phyloP scores from a whole-genome alignment of 2,329 filamentous ascomycete genomes.

The Nemania abortiva region DNA sequence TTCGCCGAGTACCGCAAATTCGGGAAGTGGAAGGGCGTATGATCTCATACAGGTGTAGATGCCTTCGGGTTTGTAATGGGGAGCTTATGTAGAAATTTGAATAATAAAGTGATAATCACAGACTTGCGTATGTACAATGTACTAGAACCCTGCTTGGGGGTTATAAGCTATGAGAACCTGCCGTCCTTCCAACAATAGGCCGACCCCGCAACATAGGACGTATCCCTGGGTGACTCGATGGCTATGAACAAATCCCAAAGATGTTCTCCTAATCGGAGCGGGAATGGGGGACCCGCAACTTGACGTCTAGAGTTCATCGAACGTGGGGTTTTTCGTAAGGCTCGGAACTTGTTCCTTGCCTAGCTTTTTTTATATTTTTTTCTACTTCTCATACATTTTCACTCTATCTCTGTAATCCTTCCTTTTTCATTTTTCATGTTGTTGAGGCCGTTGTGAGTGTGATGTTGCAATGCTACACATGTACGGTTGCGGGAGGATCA shows the following conservation, averaged over 20 bases:
- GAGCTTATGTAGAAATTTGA: neutral
- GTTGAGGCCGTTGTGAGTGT: neutral
- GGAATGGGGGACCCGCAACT: conserved; percentile 22
- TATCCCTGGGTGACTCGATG: too few species aligned
- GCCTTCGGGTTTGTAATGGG: neutral
- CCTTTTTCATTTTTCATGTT: neutral
- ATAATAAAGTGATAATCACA: neutral
- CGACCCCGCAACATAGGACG: too few species aligned
- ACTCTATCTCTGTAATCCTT: neutral
- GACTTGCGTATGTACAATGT: conserved; percentile 14
- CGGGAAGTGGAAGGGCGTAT: conserved; percentile 72
- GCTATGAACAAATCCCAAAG: too few species aligned
- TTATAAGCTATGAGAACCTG: conserved; percentile 22
- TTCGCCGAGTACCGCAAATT: conserved; percentile 71
- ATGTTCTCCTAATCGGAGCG: neutral
- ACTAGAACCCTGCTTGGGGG: neutral
- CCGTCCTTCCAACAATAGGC: neutral
- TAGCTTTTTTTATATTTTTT: conserved; percentile 30
- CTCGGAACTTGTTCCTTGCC: conserved; percentile 20
- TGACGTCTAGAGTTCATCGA: conserved; percentile 32
- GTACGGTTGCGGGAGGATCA: too few species aligned
- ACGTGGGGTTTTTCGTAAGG: conserved; percentile 34
- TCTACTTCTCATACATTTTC: neutral
- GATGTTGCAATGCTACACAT: too few species aligned
- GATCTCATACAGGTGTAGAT: neutral